These are phyloP conservation scores for Pseudonectria buxi DNA, from an alignment of 2,329 filamentous ascomycete genomes.

Conservation along the genomic window DNA sequence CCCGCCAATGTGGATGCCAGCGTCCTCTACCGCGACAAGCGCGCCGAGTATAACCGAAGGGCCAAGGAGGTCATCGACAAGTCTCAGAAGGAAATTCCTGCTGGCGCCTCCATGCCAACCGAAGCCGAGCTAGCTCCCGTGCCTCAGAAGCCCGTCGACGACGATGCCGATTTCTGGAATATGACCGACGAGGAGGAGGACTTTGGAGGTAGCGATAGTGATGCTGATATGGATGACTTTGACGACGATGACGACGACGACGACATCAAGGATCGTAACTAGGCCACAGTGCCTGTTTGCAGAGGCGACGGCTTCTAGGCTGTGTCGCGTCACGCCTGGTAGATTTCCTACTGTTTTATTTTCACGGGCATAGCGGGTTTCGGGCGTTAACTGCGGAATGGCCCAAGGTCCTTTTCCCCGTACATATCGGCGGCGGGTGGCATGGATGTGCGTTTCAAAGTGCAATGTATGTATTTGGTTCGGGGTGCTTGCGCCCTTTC, in stretches of 20 bases:
- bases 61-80: constrained; percentile 64
- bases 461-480: constrained; percentile 9
- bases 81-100: constrained; percentile 74
- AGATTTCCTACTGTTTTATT: too few species aligned
- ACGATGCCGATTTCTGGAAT: constrained; percentile 78
- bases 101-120: constrained; percentile 75
- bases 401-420: too few species aligned
- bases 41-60: constrained; percentile 59
- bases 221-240: constrained; percentile 55
- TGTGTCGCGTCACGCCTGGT: neutral
- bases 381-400: too few species aligned
- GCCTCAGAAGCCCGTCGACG: constrained; percentile 53
- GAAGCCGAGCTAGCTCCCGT: constrained; percentile 54
- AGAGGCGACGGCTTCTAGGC: neutral
- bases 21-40: constrained; percentile 73
- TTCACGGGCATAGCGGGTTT: too few species aligned
- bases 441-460: constrained; percentile 5
- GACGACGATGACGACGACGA: constrained; percentile 53
- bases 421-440: constrained; percentile 7
- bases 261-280: constrained; percentile 34
- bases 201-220: constrained; percentile 68
- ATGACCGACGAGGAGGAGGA: constrained; percentile 71
- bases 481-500: constrained; percentile 10
- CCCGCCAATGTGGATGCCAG: constrained; percentile 93
- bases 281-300: constrained; percentile 5